phyloP scores from a whole-genome alignment of 441 rosid genomes.

The Corymbia calophylla region DNA sequence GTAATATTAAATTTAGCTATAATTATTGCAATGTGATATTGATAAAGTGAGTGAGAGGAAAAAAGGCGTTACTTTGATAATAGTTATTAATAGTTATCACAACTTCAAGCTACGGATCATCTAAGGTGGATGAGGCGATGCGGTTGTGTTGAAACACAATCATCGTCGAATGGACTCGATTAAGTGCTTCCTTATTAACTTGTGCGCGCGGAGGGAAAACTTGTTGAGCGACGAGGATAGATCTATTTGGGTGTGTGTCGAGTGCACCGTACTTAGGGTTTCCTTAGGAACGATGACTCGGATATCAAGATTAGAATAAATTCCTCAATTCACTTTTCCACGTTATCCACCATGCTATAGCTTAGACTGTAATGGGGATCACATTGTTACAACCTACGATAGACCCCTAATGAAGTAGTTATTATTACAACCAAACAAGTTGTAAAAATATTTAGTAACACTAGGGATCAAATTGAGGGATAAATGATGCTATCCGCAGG shows the following conservation, averaged over 20 bases:
- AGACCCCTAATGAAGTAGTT: neutral
- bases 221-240: no score
- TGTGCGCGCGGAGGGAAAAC: neutral
- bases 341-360: neutral
- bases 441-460: neutral
- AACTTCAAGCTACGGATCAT: neutral
- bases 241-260: neutral
- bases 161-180: neutral
- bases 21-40: neutral
- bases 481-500: neutral
- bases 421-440: neutral
- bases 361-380: neutral
- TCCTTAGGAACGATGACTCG: neutral
- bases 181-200: neutral
- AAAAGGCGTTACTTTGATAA: neutral
- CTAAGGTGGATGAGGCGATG: neutral
- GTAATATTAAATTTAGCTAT: neutral
- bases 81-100: neutral
- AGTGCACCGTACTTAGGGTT: neutral
- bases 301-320: no score
- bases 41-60: neutral
- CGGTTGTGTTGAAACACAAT: neutral
- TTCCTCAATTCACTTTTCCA: neutral
- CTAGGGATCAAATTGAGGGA: neutral
- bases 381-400: neutral